Percentiles rank a stretch among this genome's conserved stretches.
phyloP scores from a whole-genome alignment of 2,329 filamentous ascomycete genomes.

The Myrmaecium sp. region DNA sequence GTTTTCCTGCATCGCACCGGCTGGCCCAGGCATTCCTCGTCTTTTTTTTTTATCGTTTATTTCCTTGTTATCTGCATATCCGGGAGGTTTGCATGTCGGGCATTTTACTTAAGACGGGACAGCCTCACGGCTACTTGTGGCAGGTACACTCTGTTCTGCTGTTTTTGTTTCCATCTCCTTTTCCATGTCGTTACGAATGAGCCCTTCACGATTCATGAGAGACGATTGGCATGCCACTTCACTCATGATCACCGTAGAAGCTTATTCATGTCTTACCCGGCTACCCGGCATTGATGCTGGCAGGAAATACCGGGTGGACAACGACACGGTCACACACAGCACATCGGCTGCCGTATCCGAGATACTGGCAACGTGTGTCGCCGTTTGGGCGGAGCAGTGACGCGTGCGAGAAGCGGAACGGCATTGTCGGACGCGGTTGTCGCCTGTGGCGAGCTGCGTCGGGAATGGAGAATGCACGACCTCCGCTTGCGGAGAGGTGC shows the following conservation, averaged over 20 bases:
- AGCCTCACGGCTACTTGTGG: slow-evolving; percentile 27
- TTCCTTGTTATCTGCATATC: slow-evolving; percentile 26
- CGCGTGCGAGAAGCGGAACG: too few species aligned
- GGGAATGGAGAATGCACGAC: slow-evolving; percentile 12
- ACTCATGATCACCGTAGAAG: slow-evolving; percentile 16
- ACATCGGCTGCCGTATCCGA: too few species aligned
- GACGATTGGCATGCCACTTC: slow-evolving; percentile 22
- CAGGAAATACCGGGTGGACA: slow-evolving; percentile 18
- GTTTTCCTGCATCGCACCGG: slow-evolving; percentile 13
- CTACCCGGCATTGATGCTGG: slow-evolving; percentile 22
- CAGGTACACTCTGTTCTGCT: slow-evolving; percentile 19
- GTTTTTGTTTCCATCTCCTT: slow-evolving; percentile 11
- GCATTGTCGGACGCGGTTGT: too few species aligned
- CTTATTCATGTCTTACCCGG: slow-evolving; percentile 15
- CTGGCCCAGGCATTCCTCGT: slow-evolving; percentile 15
- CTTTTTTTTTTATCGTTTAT: slow-evolving; percentile 13
- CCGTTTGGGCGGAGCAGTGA: too few species aligned
- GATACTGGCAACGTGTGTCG: too few species aligned
- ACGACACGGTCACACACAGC: slow-evolving; percentile 19
- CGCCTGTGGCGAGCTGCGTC: slow-evolving; percentile 14
- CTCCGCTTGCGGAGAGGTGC: slow-evolving; percentile 22
- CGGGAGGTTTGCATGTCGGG: slow-evolving; percentile 27
- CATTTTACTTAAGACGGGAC: slow-evolving; percentile 24
- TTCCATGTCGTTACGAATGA: slow-evolving; percentile 22
- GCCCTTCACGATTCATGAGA: slow-evolving; percentile 20